Percentiles rank a stretch among this genome's conserved stretches.
These are phyloP conservation scores for Limnomonas spitsbergensis DNA, from an alignment of 139 green algal genomes.

Conservation along the genomic window DNA sequence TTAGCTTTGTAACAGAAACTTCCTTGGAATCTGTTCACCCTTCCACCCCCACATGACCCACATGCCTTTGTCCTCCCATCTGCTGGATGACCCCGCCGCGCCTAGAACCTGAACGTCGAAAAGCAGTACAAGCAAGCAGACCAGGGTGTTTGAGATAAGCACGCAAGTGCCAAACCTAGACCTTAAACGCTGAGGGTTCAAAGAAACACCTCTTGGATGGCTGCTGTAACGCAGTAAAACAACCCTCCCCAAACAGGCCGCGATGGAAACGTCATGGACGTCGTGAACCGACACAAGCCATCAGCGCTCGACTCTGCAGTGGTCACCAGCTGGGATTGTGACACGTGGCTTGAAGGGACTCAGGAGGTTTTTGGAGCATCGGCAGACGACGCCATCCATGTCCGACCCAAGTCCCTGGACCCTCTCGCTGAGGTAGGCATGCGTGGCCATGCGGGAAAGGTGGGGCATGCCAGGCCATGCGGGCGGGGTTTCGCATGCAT, in stretches of 20 bases:
- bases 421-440: slow-evolving; percentile 26
- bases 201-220: not conserved
- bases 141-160: not conserved
- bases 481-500: not conserved
- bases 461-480: too few species aligned
- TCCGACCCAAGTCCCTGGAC: slow-evolving; percentile 40
- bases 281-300: slow-evolving; percentile 35
- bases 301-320: slow-evolving; percentile 36
- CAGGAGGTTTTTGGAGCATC: slow-evolving; percentile 19
- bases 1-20: too few species aligned
- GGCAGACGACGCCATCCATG: slow-evolving; percentile 39
- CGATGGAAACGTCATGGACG: slow-evolving; percentile 28
- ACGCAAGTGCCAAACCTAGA: not conserved
- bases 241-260: slow-evolving; percentile 14
- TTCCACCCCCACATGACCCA: too few species aligned
- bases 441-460: too few species aligned
- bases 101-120: too few species aligned
- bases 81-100: too few species aligned
- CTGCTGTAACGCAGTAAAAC: not conserved
- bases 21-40: too few species aligned
- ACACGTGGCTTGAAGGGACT: slow-evolving; percentile 25
- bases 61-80: too few species aligned
- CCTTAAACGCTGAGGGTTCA: too few species aligned
- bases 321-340: slow-evolving; percentile 24
- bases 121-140: too few species aligned